A percentile compares a stretch with the other conserved stretches of the same genome.
phyloP scores from a whole-genome alignment of 192 early-diverging fungal species.

The Globomyces pollinis-pini region DNA sequence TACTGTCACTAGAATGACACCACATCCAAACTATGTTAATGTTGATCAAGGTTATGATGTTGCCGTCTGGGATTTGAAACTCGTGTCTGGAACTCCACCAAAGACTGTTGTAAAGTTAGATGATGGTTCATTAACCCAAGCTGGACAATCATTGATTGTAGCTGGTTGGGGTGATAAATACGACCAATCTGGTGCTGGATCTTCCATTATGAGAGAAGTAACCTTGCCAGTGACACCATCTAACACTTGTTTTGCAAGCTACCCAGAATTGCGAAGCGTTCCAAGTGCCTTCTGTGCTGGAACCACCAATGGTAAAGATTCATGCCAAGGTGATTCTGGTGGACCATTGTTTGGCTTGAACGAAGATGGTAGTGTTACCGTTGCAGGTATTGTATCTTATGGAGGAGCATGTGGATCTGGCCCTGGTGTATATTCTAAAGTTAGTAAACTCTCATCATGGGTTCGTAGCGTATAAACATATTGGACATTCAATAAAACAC shows the following conservation, averaged over 20 bases:
- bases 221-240: background rate
- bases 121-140: background rate
- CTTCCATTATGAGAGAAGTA: background rate
- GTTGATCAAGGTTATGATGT: background rate
- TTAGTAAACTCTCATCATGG: too few species aligned
- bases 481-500: too few species aligned
- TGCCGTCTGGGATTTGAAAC: background rate
- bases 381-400: background rate
- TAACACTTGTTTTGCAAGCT: background rate
- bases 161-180: background rate
- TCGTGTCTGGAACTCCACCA: background rate
- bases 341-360: background rate
- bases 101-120: background rate
- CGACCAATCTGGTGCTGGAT: background rate
- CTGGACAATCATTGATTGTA: background rate
- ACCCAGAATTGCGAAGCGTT: background rate
- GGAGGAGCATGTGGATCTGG: background rate
- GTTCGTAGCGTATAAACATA: too few species aligned
- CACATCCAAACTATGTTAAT: background rate
- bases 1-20: background rate
- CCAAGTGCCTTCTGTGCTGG: background rate
- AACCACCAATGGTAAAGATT: background rate
- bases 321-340: background rate
- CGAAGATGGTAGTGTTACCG: background rate
- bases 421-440: background rate